A percentile compares a stretch with the other conserved stretches of the same genome.
Conservation (phyloP, 176 grass and related monocot species). For the Saccharum spontaneum region DNA sequence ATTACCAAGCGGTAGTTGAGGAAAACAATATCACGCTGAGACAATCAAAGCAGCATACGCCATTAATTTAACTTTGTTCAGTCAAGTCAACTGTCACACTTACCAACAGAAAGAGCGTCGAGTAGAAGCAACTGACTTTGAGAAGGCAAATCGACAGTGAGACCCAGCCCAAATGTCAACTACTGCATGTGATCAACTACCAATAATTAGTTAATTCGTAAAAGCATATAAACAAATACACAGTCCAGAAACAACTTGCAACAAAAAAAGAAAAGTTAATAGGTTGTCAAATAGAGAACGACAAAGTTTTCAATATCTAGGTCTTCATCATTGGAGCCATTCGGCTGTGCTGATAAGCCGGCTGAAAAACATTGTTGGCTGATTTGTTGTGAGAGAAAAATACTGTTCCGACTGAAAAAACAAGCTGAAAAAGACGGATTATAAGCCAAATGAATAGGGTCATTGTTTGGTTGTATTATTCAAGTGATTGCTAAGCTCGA, state of each 20-base stretch:
- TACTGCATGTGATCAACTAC: neutral
- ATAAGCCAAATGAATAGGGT: no score
- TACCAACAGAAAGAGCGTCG: neutral
- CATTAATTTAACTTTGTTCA: neutral
- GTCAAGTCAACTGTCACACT: neutral
- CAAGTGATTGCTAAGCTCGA: slow-evolving; percentile 13
- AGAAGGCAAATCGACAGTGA: neutral
- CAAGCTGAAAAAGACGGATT: no score
- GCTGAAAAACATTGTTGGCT: no score
- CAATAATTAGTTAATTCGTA: neutral
- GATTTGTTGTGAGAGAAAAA: no score
- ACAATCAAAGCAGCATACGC: neutral
- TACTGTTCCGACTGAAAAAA: no score
- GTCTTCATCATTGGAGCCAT: neutral
- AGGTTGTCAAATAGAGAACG: neutral
- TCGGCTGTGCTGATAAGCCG: no score
- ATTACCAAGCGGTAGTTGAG: neutral
- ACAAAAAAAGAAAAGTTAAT: neutral
- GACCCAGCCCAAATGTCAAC: neutral
- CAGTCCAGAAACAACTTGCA: neutral
- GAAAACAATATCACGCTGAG: neutral
- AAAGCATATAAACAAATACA: neutral
- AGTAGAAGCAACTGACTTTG: neutral
- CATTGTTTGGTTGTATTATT: neutral
- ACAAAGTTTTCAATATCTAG: neutral